These are phyloP conservation scores for Nakazawaea sp. DNA, from an alignment of 805 yeast species.

Conservation along the genomic window DNA sequence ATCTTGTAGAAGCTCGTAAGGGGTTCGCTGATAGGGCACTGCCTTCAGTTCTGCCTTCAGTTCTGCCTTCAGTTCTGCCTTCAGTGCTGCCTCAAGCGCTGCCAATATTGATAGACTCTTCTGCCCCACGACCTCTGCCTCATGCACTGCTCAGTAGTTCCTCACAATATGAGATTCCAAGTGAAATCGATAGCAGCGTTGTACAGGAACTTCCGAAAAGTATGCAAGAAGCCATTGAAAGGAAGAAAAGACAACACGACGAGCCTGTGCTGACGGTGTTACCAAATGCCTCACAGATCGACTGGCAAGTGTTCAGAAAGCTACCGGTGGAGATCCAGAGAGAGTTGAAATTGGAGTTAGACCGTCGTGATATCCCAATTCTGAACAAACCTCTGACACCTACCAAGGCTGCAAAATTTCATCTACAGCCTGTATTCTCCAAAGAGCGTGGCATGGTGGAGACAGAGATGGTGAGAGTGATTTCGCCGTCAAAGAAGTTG, in stretches of 20 bases:
- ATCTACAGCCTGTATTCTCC: conserved; percentile 17
- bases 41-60: no score
- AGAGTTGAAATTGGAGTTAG: conserved; percentile 52
- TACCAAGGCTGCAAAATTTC: conserved; percentile 2
- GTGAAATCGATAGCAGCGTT: conserved; percentile 21
- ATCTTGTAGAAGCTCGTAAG: no score
- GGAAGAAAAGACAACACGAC: conserved; percentile 10
- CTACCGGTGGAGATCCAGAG: conserved; percentile 60
- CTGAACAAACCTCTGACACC: conserved; percentile 3
- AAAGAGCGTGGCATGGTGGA: conserved; percentile 12
- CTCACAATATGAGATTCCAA: conserved; percentile 17
- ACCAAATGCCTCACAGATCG: conserved; percentile 23
- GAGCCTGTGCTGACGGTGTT: conserved; percentile 9
- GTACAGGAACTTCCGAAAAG: conserved; percentile 19
- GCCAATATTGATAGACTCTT: no score
- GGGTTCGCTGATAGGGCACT: not conserved
- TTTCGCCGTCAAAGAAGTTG: conserved; percentile 7
- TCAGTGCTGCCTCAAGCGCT: no score
- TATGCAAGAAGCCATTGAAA: conserved; percentile 12
- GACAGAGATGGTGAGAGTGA: conserved; percentile 4
- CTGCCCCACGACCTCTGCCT: no score
- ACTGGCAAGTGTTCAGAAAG: conserved; percentile 56
- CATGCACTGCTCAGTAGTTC: no score
- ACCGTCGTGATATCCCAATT: conserved; percentile 27
- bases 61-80: no score